phyloP scores from a whole-genome alignment of 2,329 filamentous ascomycete species.

The Penicillium concentricum region DNA sequence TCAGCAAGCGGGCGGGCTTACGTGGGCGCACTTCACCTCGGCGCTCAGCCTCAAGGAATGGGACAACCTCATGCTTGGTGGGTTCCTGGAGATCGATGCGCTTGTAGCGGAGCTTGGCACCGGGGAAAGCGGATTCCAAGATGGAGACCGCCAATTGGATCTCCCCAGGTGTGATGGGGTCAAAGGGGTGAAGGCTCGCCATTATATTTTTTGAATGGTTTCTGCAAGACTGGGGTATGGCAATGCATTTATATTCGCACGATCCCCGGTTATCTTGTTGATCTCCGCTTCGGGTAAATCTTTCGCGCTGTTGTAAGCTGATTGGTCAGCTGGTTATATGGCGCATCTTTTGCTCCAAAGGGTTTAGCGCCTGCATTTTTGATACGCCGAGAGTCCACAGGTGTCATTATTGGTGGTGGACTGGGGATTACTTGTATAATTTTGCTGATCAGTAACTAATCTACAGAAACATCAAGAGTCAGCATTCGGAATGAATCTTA shows the following conservation, averaged over 20 bases:
- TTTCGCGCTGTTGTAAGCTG: slow-evolving; percentile 13
- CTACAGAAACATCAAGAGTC: no score
- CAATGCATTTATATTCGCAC: slow-evolving; percentile 10
- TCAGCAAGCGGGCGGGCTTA: slow-evolving; percentile 54
- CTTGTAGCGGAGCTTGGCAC: slow-evolving; percentile 55
- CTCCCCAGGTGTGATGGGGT: slow-evolving; percentile 41
- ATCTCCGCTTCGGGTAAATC: slow-evolving; percentile 17
- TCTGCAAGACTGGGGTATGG: not conserved
- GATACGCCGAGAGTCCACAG: not conserved
- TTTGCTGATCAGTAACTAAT: not conserved
- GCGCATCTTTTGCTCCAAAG: slow-evolving; percentile 18
- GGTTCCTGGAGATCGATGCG: slow-evolving; percentile 67
- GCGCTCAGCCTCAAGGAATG: slow-evolving; percentile 65
- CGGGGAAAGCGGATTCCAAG: slow-evolving; percentile 38
- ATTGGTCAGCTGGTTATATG: slow-evolving; percentile 12
- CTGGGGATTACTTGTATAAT: not conserved
- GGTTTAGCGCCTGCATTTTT: slow-evolving; percentile 12
- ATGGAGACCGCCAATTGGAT: slow-evolving; percentile 42
- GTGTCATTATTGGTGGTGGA: not conserved
- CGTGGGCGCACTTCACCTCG: slow-evolving; percentile 49
- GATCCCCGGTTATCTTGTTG: not conserved
- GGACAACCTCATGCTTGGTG: slow-evolving; percentile 57
- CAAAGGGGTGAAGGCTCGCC: slow-evolving; percentile 39
- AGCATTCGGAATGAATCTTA: no score
- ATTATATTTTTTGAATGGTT: slow-evolving; percentile 5